A percentile compares a stretch with the other conserved stretches of the same genome.
phyloP scores from a whole-genome alignment of 1,139 yeast species.

The Debaryomyces sp. region DNA sequence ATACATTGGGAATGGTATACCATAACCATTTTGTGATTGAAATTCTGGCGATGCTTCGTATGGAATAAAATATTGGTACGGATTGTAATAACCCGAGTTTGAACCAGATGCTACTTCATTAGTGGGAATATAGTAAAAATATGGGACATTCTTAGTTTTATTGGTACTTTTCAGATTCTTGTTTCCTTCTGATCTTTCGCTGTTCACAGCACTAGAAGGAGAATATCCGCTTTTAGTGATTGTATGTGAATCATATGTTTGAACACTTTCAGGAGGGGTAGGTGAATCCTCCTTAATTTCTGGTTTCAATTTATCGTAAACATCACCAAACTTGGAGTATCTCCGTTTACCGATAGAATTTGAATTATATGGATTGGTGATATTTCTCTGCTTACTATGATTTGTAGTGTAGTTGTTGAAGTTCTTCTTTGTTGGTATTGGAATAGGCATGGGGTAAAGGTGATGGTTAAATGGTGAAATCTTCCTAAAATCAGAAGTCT shows the following conservation, averaged over 20 bases:
- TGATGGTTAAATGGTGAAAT: conserved; percentile 10
- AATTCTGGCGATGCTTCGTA: conserved; percentile 12
- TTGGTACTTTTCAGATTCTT: conserved; percentile 6
- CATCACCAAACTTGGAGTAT: conserved; percentile 3
- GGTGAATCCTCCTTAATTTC: conserved; percentile 13
- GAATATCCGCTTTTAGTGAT: conserved; percentile 15
- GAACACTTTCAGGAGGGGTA: conserved; percentile 17
- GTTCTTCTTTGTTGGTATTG: conserved; percentile 12
- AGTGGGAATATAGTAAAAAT: conserved; percentile 27
- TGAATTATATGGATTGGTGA: not conserved
- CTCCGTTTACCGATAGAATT: not conserved
- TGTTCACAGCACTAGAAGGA: conserved; percentile 16
- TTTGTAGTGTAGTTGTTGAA: conserved; percentile 18
- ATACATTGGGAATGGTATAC: conserved; percentile 15
- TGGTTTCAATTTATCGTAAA: conserved; percentile 6
- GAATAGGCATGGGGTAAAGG: conserved; percentile 13
- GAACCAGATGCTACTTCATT: conserved; percentile 14
- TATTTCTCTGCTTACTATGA: conserved; percentile 11
- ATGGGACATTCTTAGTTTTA: conserved; percentile 17
- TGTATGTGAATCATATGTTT: conserved; percentile 14
- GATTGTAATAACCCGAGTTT: conserved; percentile 17
- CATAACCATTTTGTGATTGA: conserved; percentile 8
- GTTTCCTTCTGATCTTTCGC: conserved; percentile 14
- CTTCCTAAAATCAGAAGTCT: conserved; percentile 7
- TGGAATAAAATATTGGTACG: conserved; percentile 20